Evolutionary conservation across 352 stramenopile species (phyloP), one percentile per base, ranked within the genome.

Genomic region (Phytophthora quininea): DNA sequence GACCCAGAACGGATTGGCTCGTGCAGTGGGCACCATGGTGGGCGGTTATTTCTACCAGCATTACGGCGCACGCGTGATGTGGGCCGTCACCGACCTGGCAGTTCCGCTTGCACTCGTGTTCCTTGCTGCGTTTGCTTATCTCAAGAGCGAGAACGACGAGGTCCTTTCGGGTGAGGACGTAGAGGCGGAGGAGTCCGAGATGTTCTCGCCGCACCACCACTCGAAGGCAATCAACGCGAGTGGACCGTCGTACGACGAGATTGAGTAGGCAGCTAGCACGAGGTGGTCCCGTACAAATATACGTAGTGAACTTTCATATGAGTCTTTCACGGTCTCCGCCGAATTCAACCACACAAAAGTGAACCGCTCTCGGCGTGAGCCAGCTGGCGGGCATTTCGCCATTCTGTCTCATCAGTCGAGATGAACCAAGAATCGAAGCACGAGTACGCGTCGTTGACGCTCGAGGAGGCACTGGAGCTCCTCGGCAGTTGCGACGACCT

Each of bases 11-110:
- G 80, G 80, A 1, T 60, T 86, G 14, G 81, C 76, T 4, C 78
- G 81, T 49, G 78, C 76, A 5, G 67, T 75, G 0, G 81, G 78
- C 24, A 90, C 79, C 45, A 68, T 90, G 37, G 58, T 88, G 4
- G 81, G 81, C 8, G 81, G 81, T 38, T 86, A 78, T 64, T 77
- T 90, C 32, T 90, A 88, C 70, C 60, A 90, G 53, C 58, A 77
- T 62, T 82, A 82, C 54, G 81, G 79, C 15, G 72, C 79, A 3
- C 73, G 72, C 10, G 77, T 71, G 1, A 86, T 90, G 79, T 90
- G 81, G 81, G 63, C 77, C 14, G 66, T 83, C 10, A 76, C 81
- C 12, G 79, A 88, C 49, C 62, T 86, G 32, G 74, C 74, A 15
- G 81, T 88, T 46, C 81, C 81, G 3, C 64, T 88, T 5, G 75